Evolutionary conservation across 805 yeast species (phyloP), one percentile per base, ranked within the genome.

Genomic region (Yamadazyma sp.): DNA sequence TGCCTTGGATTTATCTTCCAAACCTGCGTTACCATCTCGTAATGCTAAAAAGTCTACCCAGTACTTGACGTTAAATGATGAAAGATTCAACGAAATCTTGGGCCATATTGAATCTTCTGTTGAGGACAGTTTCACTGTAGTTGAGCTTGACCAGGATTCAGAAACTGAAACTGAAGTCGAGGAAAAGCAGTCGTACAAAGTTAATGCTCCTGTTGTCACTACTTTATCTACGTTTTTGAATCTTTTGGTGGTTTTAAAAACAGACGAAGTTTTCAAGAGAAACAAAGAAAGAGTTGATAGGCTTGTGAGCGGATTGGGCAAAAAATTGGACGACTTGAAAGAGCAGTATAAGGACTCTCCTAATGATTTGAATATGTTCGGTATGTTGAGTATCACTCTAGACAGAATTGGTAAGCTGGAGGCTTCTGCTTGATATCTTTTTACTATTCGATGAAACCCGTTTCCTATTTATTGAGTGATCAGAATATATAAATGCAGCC

Each of bases 191-290:
- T 39, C 38, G 13, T 46, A 35, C 16, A 49, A 25, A 21, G 12
- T 60, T 11, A 52, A 59, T 31, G 50, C 53, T 11, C 33, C 42
- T 4, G 52, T 56, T 12, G 57, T 77, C 26, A 65, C 74, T 27
- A 60, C 73, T 3, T 54, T 84, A 6, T 59, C 80, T 27, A 74
- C 81, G 4, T 78, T 72, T 55, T 57, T 83, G 46, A 82, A 82
- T 50, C 67, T 84, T 38, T 64, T 73, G 32, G 58, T 65, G 3
- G 60, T 59, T 2, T 38, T 65, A 23, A 62, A 59, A 37, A 44
- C 42, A 4, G 48, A 57, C 26, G 48, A 54, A 3, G 30, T 43
- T 3, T 44, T 57, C 6, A 25, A 43, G 7, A 32, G 44, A 6
- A 45, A 52, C 22, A 41, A 48, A 16, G 32, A 40, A 3, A 31